Evolutionary conservation across 2,329 filamentous ascomycete species (phyloP), one percentile per base, ranked within the genome.

Genomic region (Cercospora nicotianae): DNA sequence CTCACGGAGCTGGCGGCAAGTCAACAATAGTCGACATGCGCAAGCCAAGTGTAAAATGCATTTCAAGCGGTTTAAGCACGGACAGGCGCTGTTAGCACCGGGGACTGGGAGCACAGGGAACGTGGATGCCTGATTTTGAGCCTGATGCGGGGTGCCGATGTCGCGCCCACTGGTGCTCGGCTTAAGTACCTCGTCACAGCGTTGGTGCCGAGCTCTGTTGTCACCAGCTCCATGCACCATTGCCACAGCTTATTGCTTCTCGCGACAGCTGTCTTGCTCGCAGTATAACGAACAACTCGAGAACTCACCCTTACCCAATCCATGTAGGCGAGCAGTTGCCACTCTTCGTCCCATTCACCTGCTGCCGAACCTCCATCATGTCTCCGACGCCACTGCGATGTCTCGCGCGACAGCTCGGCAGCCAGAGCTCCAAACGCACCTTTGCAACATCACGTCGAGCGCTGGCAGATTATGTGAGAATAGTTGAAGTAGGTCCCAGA

Each of bases 401-500:
- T n/a, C 57, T 66, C 31, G 23, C 55, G 55, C 63, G 64, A 36
- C 70, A 66, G 39, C 55, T 42, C 30, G 53, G 58, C 63, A 59
- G 8, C 60, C 33, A 31, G 33, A 59, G 65, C 31, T 61, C 63
- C 20, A 65, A 30, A 20, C 74, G 74, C 36, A 63, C 57, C 70
- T 78, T 78, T 66, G 70, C 76, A 16, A 69, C 51, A 58, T 70
- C 76, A 4, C 65, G 63, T 13, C 70, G 70, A 66, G 62, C 70
- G 30, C 70, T 67, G 48, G 74, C 76, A 62, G 81, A 84, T 72
- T 77, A 81, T 70, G 83, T 87, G 45, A 81, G 84, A 48, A 89
- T 96, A 45, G 89, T 95, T 69, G 92, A 96, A 81, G 92, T 96
- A 70, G 92, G 75, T 4, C 92, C 92, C 36, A 86, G 92, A 72